These are phyloP conservation scores for Nicotiana obtusifolia DNA, from an alignment of 257 asterid genomes.

Conservation along the genomic window DNA sequence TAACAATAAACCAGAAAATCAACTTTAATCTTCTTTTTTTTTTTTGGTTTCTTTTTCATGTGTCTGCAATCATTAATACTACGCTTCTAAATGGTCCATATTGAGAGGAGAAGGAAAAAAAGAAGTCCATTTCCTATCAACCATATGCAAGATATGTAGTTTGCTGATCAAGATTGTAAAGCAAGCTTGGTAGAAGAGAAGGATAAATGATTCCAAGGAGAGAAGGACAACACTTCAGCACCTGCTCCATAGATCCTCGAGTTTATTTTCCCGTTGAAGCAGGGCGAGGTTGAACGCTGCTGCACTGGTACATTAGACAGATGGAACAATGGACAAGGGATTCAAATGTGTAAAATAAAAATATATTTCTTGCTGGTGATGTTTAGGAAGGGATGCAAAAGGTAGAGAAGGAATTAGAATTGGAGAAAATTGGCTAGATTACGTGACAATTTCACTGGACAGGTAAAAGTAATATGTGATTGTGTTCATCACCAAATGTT, in stretches of 20 bases:
- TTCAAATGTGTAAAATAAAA: not conserved
- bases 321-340: not conserved
- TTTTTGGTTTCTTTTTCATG: not conserved
- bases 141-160: slow-evolving; percentile 11
- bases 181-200: slow-evolving; percentile 8
- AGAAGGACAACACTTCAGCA: slow-evolving; percentile 35
- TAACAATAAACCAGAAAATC: slow-evolving; percentile 3
- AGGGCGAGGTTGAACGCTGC: slow-evolving; percentile 48
- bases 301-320: slow-evolving; percentile 2
- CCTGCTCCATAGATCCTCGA: slow-evolving; percentile 19
- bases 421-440: slow-evolving; percentile 12
- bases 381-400: slow-evolving; percentile 1
- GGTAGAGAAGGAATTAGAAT: not conserved
- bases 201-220: slow-evolving; percentile 14
- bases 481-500: not conserved
- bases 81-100: slow-evolving; percentile 12
- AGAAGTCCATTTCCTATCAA: slow-evolving; percentile 20
- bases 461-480: not conserved
- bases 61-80: slow-evolving; percentile 4
- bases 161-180: slow-evolving; percentile 20
- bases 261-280: slow-evolving; percentile 23
- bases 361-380: not conserved
- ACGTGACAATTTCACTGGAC: not conserved
- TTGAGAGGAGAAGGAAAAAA: slow-evolving; percentile 14
- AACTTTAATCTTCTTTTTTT: not conserved